Conservation (phyloP, 805 yeast species). For the Kregervanrija pseudodelftensis region DNA sequence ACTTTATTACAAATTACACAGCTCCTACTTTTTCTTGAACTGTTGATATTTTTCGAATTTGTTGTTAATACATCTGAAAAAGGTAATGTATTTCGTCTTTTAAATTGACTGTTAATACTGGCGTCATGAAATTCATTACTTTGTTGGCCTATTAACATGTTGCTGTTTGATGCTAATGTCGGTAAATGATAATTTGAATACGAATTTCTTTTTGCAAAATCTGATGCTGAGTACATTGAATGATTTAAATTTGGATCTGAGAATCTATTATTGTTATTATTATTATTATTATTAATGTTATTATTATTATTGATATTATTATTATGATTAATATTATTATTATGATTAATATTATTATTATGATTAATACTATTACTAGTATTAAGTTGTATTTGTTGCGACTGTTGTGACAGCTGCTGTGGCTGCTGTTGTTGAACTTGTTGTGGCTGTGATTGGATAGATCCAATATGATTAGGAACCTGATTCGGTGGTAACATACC, state of each 20-base stretch:
- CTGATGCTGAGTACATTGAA: background rate
- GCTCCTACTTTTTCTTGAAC: constrained; percentile 12
- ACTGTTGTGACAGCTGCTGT: background rate
- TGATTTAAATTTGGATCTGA: background rate
- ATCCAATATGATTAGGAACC: background rate
- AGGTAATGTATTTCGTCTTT: background rate
- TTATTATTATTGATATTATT: background rate
- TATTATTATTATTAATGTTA: background rate
- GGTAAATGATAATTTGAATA: too few species aligned
- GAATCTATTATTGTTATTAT: background rate
- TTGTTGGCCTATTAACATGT: too few species aligned
- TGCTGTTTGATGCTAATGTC: too few species aligned
- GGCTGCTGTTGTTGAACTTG: constrained; percentile 3
- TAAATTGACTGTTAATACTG: background rate
- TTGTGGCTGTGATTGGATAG: constrained; percentile 1
- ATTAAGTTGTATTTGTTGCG: background rate
- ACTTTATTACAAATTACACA: constrained; percentile 61
- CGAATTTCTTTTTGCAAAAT: too few species aligned
- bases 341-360: background rate
- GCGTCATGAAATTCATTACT: background rate
- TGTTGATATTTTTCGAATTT: background rate
- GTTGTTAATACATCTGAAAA: background rate
- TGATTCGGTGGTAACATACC: background rate
- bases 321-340: background rate
- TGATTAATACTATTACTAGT: too few species aligned